phyloP scores from a whole-genome alignment of 1,139 yeast species.

The Sugiyamaella novakii region DNA sequence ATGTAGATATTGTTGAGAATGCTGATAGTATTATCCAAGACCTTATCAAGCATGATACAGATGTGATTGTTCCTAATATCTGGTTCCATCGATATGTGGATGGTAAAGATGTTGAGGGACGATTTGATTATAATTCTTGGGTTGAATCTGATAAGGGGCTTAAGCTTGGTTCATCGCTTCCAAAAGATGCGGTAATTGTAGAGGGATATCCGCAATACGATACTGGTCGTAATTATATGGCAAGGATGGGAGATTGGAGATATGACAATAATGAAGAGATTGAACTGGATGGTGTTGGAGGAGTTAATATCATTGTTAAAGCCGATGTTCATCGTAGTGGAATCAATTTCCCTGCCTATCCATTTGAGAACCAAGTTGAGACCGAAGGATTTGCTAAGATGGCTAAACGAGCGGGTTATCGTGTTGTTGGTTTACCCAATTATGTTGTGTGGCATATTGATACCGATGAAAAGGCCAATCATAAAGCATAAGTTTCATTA shows the following conservation, averaged over 20 bases:
- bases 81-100: conserved; percentile 81
- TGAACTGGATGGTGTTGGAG: conserved; percentile 87
- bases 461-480: conserved; percentile 32
- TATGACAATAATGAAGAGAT: conserved; percentile 69
- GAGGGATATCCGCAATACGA: conserved; percentile 92
- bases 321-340: conserved; percentile 84
- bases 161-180: conserved; percentile 63
- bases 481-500: conserved; percentile 1
- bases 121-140: conserved; percentile 90
- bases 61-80: conserved; percentile 85
- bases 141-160: conserved; percentile 73
- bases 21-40: conserved; percentile 80
- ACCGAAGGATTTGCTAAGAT: conserved; percentile 88
- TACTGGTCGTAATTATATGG: conserved; percentile 84
- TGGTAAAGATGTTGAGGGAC: conserved; percentile 75
- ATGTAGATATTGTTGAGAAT: conserved; percentile 82
- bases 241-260: conserved; percentile 63
- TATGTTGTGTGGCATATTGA: conserved; percentile 72
- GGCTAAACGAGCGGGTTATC: conserved; percentile 77
- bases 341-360: conserved; percentile 84
- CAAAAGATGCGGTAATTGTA: conserved; percentile 84
- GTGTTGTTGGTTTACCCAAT: conserved; percentile 85
- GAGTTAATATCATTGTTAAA: conserved; percentile 81
- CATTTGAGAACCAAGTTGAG: conserved; percentile 87
- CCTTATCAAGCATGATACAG: conserved; percentile 72